Evolutionary conservation across 139 green algal genomes (phyloP), one percentile per base, ranked within the genome.

Genomic region (Edaphochlamys debaryana): DNA sequence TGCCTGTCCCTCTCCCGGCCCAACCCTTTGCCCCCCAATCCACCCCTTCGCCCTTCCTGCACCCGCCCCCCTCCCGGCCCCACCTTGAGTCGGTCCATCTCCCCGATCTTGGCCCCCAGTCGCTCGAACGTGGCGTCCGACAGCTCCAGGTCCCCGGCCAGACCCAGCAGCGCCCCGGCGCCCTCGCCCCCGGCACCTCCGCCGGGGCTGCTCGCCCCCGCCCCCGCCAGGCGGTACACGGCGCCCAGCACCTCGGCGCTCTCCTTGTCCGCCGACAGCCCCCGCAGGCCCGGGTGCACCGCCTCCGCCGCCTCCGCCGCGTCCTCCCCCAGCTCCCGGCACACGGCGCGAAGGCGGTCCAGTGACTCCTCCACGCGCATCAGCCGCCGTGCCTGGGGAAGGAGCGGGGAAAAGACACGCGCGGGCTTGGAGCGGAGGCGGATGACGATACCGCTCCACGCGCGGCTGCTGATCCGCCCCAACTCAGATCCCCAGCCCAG

Each of bases 321-420:
- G 36, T 90, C 89, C 79, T 92, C 89, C 0, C 89, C 89, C 15
- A 92, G 48, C 37, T 90, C 89, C 1, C 40, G 52, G 75, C 89
- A 92, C 23, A 88, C 40, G 9, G 13, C 60, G 9, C 45, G 58
- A 68, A 92, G 76, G 30, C 42, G 36, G 34, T 63, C 67, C 41
- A 87, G 40, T 60, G 75, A 2, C 5, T 50, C 38, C 30, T 85
- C 81, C 32, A 84, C 52, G 13, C 78, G 64, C 11, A 70, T 32
- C 56, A 85, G 56, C 30, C 85, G 85, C 19, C 71, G 77, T 27
- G 67, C 77, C 79, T 89, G 79, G 4, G n/a, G 40, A 22, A 23
- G 4, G 32, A 63, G 52, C 34, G 34, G 34, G 34, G 36, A 50
- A 5, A 11, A 9, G 17, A 50, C 63, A 69, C 17, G 9, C 17